Conservation (phyloP, 768 basidiomycete genomes). For the Krasilnikovozyma curviuscula region DNA sequence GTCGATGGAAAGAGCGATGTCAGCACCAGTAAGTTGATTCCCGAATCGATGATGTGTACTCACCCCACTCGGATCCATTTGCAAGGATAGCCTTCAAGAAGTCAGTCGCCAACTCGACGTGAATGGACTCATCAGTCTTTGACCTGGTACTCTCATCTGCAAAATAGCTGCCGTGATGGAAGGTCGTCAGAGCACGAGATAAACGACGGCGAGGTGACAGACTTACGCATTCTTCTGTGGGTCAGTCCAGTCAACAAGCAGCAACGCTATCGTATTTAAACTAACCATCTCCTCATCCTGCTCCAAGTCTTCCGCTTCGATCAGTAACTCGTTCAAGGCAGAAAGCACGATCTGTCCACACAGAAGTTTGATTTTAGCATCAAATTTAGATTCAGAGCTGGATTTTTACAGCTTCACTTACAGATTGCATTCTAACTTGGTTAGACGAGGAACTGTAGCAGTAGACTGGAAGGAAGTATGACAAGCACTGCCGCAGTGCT, state of each 20-base stretch:
- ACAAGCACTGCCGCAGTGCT: constrained; percentile 62
- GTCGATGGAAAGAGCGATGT: background rate
- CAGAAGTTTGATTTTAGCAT: background rate
- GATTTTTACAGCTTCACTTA: constrained; percentile 23
- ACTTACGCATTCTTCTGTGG: constrained; percentile 46
- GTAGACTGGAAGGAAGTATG: constrained; percentile 70
- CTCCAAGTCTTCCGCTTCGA: constrained; percentile 43
- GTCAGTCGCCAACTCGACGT: constrained; percentile 42
- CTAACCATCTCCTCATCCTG: constrained; percentile 55
- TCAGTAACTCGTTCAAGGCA: constrained; percentile 42
- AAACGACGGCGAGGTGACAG: background rate
- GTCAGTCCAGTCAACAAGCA: constrained; percentile 77
- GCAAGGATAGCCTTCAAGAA: constrained; percentile 37
- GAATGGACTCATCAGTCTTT: constrained; percentile 27
- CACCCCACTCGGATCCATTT: constrained; percentile 21
- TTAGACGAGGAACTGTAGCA: constrained; percentile 60
- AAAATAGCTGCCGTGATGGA: background rate
- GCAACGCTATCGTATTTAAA: constrained; percentile 50
- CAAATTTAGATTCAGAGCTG: background rate
- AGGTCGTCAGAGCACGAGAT: background rate
- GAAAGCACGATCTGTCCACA: constrained; percentile 44
- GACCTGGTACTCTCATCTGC: constrained; percentile 26
- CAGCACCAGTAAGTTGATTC: background rate
- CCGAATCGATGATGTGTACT: background rate
- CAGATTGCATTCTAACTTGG: constrained; percentile 51